A percentile compares a stretch with the other conserved stretches of the same genome.
Evolutionary conservation across 148 eudicot genomes (phyloP).

Genomic region (Rhododendron vialii): DNA sequence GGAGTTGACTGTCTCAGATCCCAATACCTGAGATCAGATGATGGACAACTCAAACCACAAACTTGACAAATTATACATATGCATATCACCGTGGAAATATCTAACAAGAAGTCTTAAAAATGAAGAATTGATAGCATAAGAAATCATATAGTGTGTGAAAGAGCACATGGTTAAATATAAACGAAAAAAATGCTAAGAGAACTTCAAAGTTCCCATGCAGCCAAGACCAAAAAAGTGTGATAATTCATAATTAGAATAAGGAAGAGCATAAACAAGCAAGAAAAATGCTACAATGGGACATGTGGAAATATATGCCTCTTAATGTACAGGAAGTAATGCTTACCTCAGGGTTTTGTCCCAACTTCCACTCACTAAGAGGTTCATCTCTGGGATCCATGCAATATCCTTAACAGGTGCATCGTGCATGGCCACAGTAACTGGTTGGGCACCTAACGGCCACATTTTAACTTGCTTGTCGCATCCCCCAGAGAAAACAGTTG

Average conservation of each 20-base stretch:
- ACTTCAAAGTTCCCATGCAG: neutral
- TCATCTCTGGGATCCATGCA: constrained; percentile 98
- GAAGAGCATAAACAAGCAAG: neutral
- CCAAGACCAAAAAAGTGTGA: neutral
- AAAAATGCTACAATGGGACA: neutral
- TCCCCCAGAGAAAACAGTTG: constrained; percentile 94
- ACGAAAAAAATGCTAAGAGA: neutral
- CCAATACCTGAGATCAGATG: constrained; percentile 64
- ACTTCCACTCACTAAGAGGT: constrained; percentile 73
- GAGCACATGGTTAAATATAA: neutral
- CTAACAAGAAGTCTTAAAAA: neutral
- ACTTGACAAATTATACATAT: neutral
- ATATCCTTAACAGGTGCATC: constrained; percentile 87
- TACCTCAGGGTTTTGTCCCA: constrained; percentile 91
- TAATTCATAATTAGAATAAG: neutral
- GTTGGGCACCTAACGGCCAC: constrained; percentile 89
- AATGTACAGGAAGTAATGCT: neutral
- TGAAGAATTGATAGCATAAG: neutral
- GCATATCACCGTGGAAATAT: neutral
- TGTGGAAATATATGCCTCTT: neutral
- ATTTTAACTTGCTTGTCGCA: constrained; percentile 96
- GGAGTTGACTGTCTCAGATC: constrained; percentile 82
- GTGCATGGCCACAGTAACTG: constrained; percentile 85
- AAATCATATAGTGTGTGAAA: neutral
- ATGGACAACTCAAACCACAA: neutral